These are phyloP conservation scores for Agarophyton chilense DNA, from an alignment of 23 red algal genomes.

Conservation along the genomic window DNA sequence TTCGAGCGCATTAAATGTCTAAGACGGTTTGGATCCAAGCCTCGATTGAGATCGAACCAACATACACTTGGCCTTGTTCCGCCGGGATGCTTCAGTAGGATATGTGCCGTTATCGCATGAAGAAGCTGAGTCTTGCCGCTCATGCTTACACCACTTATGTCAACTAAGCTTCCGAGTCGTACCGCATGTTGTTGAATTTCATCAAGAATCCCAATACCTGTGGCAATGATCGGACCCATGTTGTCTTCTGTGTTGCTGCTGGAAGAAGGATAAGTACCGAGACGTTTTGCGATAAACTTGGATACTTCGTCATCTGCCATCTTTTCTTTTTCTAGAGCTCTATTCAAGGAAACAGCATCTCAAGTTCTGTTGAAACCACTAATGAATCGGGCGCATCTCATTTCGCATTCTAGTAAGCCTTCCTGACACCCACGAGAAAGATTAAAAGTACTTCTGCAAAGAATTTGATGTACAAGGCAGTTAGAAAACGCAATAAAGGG, in stretches of 20 bases:
- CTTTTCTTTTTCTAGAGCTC: background rate
- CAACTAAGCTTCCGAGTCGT: slow-evolving; percentile 38
- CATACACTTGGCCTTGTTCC: background rate
- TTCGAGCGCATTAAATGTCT: slow-evolving; percentile 4
- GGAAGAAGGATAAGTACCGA: background rate
- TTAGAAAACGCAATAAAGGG: too few relatives aligned
- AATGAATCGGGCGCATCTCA: too few relatives aligned
- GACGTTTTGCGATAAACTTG: background rate
- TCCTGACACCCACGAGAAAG: too few relatives aligned
- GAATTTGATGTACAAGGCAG: too few relatives aligned
- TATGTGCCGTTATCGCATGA: slow-evolving; percentile 53
- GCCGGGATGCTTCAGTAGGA: background rate
- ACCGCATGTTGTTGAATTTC: background rate
- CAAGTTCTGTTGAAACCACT: too few relatives aligned
- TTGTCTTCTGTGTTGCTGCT: background rate
- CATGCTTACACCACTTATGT: slow-evolving; percentile 22
- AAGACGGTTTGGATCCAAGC: slow-evolving; percentile 2
- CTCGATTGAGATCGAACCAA: slow-evolving; percentile 69
- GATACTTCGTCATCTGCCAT: background rate
- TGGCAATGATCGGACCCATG: background rate
- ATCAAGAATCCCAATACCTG: slow-evolving; percentile 13
- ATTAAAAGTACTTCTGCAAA: too few relatives aligned
- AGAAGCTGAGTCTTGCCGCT: slow-evolving; percentile 52
- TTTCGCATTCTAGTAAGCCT: too few relatives aligned
- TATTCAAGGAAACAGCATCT: background rate